These are phyloP conservation scores for Cucumis variabilis DNA, from an alignment of 331 rosid genomes.

Conservation along the genomic window DNA sequence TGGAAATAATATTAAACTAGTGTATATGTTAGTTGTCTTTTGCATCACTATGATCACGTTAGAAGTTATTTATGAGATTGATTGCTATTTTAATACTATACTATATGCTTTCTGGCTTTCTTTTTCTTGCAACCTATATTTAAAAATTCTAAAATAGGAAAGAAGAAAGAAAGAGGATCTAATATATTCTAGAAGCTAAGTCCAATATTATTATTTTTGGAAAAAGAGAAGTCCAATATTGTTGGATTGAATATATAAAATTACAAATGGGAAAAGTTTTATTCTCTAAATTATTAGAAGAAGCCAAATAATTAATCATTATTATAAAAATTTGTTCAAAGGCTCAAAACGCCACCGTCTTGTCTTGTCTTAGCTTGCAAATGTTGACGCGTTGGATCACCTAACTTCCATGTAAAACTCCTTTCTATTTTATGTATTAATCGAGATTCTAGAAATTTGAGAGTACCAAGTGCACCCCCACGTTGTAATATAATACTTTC, in stretches of 20 bases:
- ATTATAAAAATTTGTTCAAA: background rate
- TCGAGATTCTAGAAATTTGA: background rate
- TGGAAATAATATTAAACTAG: too few species aligned
- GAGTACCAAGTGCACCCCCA: background rate
- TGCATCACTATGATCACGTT: background rate
- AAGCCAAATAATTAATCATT: background rate
- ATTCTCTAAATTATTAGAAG: background rate
- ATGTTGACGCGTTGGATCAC: background rate
- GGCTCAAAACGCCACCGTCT: background rate
- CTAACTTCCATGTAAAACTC: background rate
- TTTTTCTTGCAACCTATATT: background rate
- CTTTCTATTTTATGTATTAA: background rate
- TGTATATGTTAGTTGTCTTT: background rate
- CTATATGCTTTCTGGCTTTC: background rate
- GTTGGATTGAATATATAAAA: background rate
- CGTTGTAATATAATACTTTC: background rate
- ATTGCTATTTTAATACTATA: background rate
- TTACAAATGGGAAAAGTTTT: background rate
- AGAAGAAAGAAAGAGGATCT: background rate
- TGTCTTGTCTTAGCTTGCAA: background rate
- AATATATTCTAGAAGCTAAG: background rate
- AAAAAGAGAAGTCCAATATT: background rate
- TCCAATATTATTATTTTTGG: too few species aligned
- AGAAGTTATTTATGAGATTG: background rate
- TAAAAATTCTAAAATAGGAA: background rate